phyloP scores from a whole-genome alignment of 768 basidiomycete genomes.

The Dendrothele bispora region DNA sequence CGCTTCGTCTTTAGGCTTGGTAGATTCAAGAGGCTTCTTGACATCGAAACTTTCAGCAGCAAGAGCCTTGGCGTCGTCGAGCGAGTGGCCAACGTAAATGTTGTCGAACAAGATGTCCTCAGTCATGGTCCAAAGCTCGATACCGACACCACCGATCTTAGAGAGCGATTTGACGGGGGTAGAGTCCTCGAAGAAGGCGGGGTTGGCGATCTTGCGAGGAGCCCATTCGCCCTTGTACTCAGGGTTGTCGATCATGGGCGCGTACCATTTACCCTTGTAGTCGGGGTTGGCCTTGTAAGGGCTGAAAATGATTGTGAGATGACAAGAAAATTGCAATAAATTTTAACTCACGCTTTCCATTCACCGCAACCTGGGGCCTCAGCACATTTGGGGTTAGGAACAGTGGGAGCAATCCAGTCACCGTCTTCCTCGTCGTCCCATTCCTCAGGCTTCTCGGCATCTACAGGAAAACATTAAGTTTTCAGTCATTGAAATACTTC shows the following conservation, averaged over 20 bases:
- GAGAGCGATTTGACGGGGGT: constrained; percentile 78
- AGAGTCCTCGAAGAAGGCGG: constrained; percentile 85
- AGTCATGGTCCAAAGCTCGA: constrained; percentile 99
- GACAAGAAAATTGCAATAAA: background rate
- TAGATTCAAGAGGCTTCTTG: constrained; percentile 84
- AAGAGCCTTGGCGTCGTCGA: constrained; percentile 79
- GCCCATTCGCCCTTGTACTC: constrained; percentile 96
- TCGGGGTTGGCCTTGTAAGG: constrained; percentile 88
- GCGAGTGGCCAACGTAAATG: constrained; percentile 91
- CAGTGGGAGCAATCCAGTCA: constrained; percentile 92
- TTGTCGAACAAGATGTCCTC: constrained; percentile 92
- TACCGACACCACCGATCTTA: constrained; percentile 94
- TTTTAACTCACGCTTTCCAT: constrained; percentile 71
- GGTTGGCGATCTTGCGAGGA: constrained; percentile 89
- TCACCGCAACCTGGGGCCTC: constrained; percentile 92
- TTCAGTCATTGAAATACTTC: background rate
- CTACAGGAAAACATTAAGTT: constrained; percentile 29
- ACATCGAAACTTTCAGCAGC: constrained; percentile 88
- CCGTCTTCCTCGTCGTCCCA: constrained; percentile 99
- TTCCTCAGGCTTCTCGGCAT: constrained; percentile 94
- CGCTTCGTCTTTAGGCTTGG: constrained; percentile 52
- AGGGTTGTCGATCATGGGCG: constrained; percentile 95
- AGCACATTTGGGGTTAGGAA: constrained; percentile 88
- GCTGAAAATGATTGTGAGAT: constrained; percentile 31
- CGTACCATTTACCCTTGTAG: constrained; percentile 98